Evolutionary conservation across 805 yeast species (phyloP), one percentile per base, ranked within the genome.

Genomic region (Yamadazyma olivae): DNA sequence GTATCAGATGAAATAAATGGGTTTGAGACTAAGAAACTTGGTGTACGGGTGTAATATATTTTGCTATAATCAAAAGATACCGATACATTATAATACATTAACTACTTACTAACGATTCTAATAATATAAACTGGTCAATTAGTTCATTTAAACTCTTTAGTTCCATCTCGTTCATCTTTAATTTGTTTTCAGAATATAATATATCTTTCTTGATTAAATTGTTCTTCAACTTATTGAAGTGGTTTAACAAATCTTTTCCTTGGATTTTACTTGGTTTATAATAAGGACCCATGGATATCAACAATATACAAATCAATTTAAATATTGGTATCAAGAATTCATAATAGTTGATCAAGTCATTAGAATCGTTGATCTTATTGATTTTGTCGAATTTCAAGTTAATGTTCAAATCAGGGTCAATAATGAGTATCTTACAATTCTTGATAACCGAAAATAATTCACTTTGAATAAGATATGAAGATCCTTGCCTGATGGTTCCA

Each of bases 321-420:
- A 87, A 83, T 2, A 82, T 66, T 0, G 95, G 93, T 22, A 81
- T 71, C 27, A 85, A 65, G 14, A 85, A 61, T 40, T 85, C 95
- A 52, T 77, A 80, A 33, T 77, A 65, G 17, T 37, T 42, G 5
- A 44, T 30, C 21, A 45, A 35, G n/a, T 44, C 45, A 16, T 75
- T 44, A 3, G 84, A 78, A 3, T 74, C 66, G 10, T 48, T 44
- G 18, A 33, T 30, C 29, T 54, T 53, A 3, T 45, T 45, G 7
- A 41, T 30, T 14, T 54, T 50, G 32, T 44, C 43, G 17, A 53
- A 37, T 20, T 62, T 55, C 32, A 81, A 54, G 32, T 71, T 77
- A 31, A 84, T 59, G 0, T 95, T 95, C 23, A 88, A 62, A 51
- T 84, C 96, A 0, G 93, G 89, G 55, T 90, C 96, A 26, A 81